Evolutionary conservation across 2,329 filamentous ascomycete species (phyloP).

Genomic region (Zymoseptoria brevis): DNA sequence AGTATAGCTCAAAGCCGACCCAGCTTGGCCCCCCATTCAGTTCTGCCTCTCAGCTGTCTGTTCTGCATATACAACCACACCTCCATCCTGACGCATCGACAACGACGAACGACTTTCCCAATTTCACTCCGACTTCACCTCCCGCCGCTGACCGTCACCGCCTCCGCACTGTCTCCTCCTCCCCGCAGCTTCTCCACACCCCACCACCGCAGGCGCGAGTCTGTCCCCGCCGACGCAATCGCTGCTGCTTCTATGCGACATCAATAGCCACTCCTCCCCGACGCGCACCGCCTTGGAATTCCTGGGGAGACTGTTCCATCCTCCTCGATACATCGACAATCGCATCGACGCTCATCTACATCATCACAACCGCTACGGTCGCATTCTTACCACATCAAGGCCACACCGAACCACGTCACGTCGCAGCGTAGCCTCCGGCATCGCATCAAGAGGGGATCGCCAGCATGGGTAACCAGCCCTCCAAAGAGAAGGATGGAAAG

Average conservation of each 20-base stretch:
- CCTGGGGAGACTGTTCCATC: constrained; percentile 38
- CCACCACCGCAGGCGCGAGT: background rate
- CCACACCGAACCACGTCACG: background rate
- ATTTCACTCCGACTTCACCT: background rate
- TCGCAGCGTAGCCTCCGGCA: constrained; percentile 2
- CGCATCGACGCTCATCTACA: background rate
- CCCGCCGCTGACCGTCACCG: background rate
- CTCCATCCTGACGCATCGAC: background rate
- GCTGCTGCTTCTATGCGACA: background rate
- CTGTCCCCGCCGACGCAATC: background rate
- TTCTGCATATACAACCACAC: background rate
- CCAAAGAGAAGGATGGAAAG: constrained; percentile 44
- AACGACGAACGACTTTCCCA: background rate
- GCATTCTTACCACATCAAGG: background rate
- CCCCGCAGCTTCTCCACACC: constrained; percentile 1
- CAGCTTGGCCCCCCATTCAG: background rate
- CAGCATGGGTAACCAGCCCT: constrained; percentile 69
- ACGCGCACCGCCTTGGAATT: constrained; percentile 40
- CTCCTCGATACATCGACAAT: constrained; percentile 28
- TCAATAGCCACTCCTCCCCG: constrained; percentile 28
- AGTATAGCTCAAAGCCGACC: background rate
- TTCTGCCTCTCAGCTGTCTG: too few species aligned
- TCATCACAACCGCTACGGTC: background rate
- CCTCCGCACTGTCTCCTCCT: background rate
- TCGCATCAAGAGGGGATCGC: background rate